Base-by-base conservation (phyloP, 495 filamentous ascomycete species). In the Podospora sp. region DNA sequence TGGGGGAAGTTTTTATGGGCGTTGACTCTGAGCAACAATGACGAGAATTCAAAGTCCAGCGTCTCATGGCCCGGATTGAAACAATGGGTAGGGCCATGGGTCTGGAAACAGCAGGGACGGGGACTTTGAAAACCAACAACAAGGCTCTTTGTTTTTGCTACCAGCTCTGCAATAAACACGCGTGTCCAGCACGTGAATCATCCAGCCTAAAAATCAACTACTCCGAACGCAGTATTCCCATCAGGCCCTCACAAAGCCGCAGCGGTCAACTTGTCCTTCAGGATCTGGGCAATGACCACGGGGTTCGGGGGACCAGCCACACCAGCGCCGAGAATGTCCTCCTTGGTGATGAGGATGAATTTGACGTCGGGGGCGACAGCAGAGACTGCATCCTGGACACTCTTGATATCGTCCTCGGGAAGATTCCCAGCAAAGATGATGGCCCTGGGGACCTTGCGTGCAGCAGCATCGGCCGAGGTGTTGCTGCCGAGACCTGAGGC, bases 361-460 rank as follows among this genome's bases (percentile, higher is more conserved):
- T 69, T 69, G 36, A 68, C 57, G 7, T 29, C 58, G 0, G 65
- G 63, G 7, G 65, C 71, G 6, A 36, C 49, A 33, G 55, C 46
- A 58, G 59, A 26, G 14, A 75, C 66, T 1, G 66, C 71, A 27
- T 63, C 66, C n/a, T 25, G 67, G 40, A 77, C 51, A 0, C 33
- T 27, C 27, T 51, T 56, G 1, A 70, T 52, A 20, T 75, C 67
- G 6, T 68, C 69, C 4, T 67, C 69, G 9, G 66, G 35, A 12
- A 75, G 22, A 24, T 71, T 69, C 24, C 67, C 75, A 63, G 71
- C 75, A 36, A 77, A 72, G 65, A 77, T 68, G 49, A 77, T 51
- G 18, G 69, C 73, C 36, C 22, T 29, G 11, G 75, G 75, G 59
- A 64, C 60, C 63, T 69, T 55, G 62, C 68, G 69, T 25, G 70